A percentile compares a stretch with the other conserved stretches of the same genome.
Evolutionary conservation across 306 rosid genomes (phyloP).

Genomic region (Dryas octopetala): DNA sequence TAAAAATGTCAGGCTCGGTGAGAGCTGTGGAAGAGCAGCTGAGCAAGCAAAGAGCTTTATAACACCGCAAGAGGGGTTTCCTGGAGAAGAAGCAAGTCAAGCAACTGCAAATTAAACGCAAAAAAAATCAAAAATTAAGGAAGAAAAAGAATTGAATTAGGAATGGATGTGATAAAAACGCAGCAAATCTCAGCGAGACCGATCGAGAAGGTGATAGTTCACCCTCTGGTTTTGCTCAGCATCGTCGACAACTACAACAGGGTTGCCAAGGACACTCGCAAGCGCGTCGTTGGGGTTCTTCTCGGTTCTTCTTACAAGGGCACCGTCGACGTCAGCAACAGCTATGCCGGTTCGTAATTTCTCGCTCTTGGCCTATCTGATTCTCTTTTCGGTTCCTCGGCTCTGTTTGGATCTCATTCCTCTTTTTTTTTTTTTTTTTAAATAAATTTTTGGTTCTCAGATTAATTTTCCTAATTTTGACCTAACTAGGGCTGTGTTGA

Average conservation of each 20-base stretch:
- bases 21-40: background rate
- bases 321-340: conserved; percentile 73
- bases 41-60: background rate
- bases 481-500: background rate
- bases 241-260: conserved; percentile 81
- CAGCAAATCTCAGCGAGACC: conserved; percentile 66
- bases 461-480: background rate
- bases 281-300: conserved; percentile 74
- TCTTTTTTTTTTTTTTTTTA: background rate
- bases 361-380: background rate
- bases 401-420: conserved; percentile 12
- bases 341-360: conserved; percentile 61
- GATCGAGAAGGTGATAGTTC: conserved; percentile 75
- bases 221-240: conserved; percentile 73
- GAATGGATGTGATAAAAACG: conserved; percentile 76
- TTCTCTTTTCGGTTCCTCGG: background rate
- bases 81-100: conserved; percentile 19
- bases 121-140: background rate
- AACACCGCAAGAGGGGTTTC: background rate
- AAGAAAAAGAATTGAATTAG: background rate
- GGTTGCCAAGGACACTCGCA: conserved; percentile 74
- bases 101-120: background rate
- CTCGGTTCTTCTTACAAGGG: conserved; percentile 73
- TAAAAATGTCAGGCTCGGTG: background rate
- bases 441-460: background rate